Conservation (phyloP, 2,329 filamentous ascomycete genomes). For the Blastomyces parvus region DNA sequence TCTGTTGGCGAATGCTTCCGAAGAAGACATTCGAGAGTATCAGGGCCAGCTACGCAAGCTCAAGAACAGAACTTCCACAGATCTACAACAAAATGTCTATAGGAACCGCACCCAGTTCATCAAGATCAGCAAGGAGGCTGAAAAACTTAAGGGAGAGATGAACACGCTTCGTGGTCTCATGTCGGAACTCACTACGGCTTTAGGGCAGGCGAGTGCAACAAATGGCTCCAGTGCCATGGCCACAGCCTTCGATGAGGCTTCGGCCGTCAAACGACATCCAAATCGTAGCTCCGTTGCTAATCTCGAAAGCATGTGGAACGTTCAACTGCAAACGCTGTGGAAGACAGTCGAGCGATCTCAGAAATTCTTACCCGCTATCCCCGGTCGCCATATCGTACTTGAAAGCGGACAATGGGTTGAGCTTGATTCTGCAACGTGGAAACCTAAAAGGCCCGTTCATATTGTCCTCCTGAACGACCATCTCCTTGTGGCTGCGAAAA, state of each 20-base stretch:
- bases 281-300: slow-evolving; percentile 85
- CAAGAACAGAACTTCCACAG: slow-evolving; percentile 66
- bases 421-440: slow-evolving; percentile 94
- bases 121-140: slow-evolving; percentile 97
- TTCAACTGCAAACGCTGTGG: slow-evolving; percentile 70
- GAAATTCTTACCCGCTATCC: slow-evolving; percentile 84
- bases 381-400: slow-evolving; percentile 86
- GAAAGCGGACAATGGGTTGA: slow-evolving; percentile 94
- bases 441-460: slow-evolving; percentile 77
- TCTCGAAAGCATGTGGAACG: slow-evolving; percentile 58
- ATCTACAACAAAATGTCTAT: slow-evolving; percentile 90
- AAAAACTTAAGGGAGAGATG: slow-evolving; percentile 97
- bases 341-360: slow-evolving; percentile 97
- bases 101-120: slow-evolving; percentile 98
- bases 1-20: slow-evolving; percentile 72
- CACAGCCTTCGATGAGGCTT: slow-evolving; percentile 42
- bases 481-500: slow-evolving; percentile 77
- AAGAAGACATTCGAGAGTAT: slow-evolving; percentile 76
- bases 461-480: slow-evolving; percentile 93
- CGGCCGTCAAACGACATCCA: slow-evolving; percentile 48
- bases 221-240: slow-evolving; percentile 48
- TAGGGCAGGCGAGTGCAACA: slow-evolving; percentile 36
- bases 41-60: slow-evolving; percentile 66
- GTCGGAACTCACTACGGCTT: slow-evolving; percentile 75
- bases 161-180: slow-evolving; percentile 79